Evolutionary conservation across 345 rosid species (phyloP).

Genomic region (Citrus unshiu): DNA sequence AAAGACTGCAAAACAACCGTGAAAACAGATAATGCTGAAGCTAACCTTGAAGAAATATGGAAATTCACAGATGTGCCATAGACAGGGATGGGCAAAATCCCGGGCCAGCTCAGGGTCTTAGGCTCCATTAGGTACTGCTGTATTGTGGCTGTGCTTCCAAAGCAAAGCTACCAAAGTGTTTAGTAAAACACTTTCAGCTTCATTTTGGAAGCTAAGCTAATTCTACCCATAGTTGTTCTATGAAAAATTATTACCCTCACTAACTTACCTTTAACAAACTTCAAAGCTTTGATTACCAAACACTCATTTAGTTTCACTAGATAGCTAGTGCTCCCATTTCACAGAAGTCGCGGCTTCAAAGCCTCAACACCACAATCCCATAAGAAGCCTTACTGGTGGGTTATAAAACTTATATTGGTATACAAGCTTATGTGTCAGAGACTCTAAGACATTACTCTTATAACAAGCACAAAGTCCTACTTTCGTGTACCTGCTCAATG

Average conservation of each 20-base stretch:
- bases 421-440: neutral
- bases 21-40: slow-evolving; percentile 4
- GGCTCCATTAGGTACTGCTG: neutral
- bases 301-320: no score
- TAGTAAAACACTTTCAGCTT: no score
- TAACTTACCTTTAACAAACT: no score
- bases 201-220: no score
- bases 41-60: neutral
- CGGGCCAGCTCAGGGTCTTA: neutral
- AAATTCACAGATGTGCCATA: neutral
- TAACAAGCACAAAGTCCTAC: neutral
- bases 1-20: slow-evolving; percentile 62
- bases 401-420: neutral
- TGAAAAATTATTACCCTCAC: no score
- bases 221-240: no score
- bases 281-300: no score
- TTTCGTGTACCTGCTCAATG: slow-evolving; percentile 72
- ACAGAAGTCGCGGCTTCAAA: no score
- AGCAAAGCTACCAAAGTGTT: no score
- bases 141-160: no score
- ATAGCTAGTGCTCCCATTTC: no score
- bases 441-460: neutral
- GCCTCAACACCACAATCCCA: no score
- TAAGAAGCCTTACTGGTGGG: neutral
- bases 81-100: neutral